Conservation (phyloP, 202 grass and related monocot species). For the Hordeum pubiflorum region DNA sequence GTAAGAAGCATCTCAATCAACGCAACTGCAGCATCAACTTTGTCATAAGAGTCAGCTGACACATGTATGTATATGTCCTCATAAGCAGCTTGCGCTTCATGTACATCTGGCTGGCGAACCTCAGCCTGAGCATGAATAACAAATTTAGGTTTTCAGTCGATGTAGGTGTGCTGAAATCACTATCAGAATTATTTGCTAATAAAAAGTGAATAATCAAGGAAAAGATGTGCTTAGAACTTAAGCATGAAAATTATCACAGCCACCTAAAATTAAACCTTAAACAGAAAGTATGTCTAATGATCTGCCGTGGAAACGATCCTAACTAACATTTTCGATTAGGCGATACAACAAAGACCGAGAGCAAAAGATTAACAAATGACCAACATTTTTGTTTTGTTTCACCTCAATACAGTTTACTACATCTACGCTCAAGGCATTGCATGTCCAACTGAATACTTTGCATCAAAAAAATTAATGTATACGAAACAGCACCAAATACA, state of each 20-base stretch:
- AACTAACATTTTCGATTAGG: not conserved
- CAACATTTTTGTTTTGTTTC: not conserved
- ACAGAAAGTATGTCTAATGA: not conserved
- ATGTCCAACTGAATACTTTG: not conserved
- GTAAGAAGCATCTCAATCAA: conserved; percentile 77
- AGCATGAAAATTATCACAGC: not conserved
- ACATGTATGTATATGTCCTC: conserved; percentile 76
- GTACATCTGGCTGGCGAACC: conserved; percentile 59
- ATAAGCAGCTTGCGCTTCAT: conserved; percentile 53
- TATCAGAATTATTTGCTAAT: conserved; percentile 17
- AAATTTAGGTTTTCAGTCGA: not conserved
- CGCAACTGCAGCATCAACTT: conserved; percentile 80
- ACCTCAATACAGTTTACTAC: not conserved
- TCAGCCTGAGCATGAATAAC: conserved; percentile 52
- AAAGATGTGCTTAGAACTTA: not conserved
- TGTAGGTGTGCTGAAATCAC: not conserved
- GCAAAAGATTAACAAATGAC: not conserved
- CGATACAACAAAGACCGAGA: not conserved
- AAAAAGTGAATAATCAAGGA: not conserved
- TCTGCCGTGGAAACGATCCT: not conserved
- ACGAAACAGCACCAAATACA: not conserved
- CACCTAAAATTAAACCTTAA: not conserved
- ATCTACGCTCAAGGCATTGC: not conserved
- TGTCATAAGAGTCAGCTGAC: conserved; percentile 78
- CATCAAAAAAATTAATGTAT: not conserved